These are phyloP conservation scores for Penicillium samsonianum DNA, from an alignment of 495 filamentous ascomycete genomes.

Conservation along the genomic window DNA sequence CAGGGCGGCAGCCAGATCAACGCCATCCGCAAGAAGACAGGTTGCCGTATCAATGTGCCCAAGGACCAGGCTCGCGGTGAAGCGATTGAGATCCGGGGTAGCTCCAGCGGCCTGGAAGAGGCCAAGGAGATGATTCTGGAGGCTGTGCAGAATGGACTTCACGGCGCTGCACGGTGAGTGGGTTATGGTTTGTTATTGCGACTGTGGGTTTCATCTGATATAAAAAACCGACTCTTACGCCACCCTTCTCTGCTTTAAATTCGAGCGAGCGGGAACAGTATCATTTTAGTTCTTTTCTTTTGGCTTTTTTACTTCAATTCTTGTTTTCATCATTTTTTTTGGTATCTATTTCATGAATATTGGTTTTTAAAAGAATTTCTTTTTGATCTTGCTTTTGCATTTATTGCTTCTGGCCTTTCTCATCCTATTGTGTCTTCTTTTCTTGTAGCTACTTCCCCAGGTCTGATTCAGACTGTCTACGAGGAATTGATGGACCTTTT, in stretches of 20 bases:
- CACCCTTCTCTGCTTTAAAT: constrained; percentile 6
- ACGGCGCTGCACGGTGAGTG: constrained; percentile 27
- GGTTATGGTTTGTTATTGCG: not conserved
- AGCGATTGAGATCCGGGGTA: constrained; percentile 85
- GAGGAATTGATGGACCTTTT: not conserved
- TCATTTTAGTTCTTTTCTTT: not conserved
- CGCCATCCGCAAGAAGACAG: constrained; percentile 85
- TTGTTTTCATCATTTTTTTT: constrained; percentile 13
- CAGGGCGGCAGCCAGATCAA: constrained; percentile 89
- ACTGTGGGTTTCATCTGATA: not conserved
- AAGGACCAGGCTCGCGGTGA: constrained; percentile 74
- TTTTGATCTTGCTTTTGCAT: constrained; percentile 10
- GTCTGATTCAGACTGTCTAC: constrained; percentile 1
- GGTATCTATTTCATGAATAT: constrained; percentile 15
- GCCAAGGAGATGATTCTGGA: constrained; percentile 87
- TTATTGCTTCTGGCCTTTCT: not conserved
- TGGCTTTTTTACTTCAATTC: constrained; percentile 5
- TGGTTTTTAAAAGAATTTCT: constrained; percentile 13
- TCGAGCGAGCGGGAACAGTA: constrained; percentile 15
- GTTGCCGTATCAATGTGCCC: constrained; percentile 89
- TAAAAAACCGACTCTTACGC: constrained; percentile 5
- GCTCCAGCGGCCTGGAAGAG: constrained; percentile 76
- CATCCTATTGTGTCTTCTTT: not conserved
- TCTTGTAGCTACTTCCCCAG: not conserved
- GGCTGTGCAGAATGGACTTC: constrained; percentile 59